A percentile compares a stretch with the other conserved stretches of the same genome.
phyloP scores from a whole-genome alignment of 2,329 filamentous ascomycete species.

The Aspergillus sp. region DNA sequence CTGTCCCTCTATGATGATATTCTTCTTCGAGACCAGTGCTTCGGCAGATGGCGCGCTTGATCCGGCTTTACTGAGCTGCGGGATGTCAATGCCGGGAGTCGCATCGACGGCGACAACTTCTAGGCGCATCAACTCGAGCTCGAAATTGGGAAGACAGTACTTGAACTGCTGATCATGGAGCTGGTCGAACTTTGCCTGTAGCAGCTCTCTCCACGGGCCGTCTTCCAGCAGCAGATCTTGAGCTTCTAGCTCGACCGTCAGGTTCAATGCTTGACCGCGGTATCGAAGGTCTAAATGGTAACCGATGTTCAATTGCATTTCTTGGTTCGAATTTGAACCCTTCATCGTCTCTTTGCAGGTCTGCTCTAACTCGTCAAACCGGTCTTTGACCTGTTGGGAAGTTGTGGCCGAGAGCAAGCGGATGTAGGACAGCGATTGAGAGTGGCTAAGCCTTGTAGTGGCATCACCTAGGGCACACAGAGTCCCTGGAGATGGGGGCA shows the following conservation, averaged over 20 bases:
- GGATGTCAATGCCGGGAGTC: conserved; percentile 43
- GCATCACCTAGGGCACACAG: conserved; percentile 53
- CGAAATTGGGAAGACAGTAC: conserved; percentile 44
- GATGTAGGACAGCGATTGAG: conserved; percentile 49
- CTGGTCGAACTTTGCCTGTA: conserved; percentile 43
- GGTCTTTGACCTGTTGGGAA: conserved; percentile 31
- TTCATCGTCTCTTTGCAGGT: conserved; percentile 24
- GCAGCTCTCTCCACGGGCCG: conserved; percentile 26
- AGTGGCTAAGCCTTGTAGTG: conserved; percentile 51
- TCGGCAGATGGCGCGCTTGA: conserved; percentile 30
- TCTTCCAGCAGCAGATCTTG: conserved; percentile 35
- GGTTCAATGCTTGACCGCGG: conserved; percentile 46
- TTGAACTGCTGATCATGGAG: conserved; percentile 49
- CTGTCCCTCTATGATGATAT: conserved; percentile 43
- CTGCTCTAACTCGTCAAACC: conserved; percentile 38
- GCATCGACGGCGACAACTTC: conserved; percentile 46
- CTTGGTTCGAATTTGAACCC: neutral
- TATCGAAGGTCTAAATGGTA: conserved; percentile 51
- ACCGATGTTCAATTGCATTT: conserved; percentile 23
- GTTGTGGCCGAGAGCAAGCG: conserved; percentile 40
- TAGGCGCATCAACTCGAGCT: conserved; percentile 51
- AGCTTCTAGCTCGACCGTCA: conserved; percentile 36
- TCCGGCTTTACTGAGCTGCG: conserved; percentile 30
- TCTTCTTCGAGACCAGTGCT: conserved; percentile 40
- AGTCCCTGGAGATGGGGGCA: conserved; percentile 52